phyloP scores from a whole-genome alignment of 768 basidiomycete species.

The Suillus spraguei region DNA sequence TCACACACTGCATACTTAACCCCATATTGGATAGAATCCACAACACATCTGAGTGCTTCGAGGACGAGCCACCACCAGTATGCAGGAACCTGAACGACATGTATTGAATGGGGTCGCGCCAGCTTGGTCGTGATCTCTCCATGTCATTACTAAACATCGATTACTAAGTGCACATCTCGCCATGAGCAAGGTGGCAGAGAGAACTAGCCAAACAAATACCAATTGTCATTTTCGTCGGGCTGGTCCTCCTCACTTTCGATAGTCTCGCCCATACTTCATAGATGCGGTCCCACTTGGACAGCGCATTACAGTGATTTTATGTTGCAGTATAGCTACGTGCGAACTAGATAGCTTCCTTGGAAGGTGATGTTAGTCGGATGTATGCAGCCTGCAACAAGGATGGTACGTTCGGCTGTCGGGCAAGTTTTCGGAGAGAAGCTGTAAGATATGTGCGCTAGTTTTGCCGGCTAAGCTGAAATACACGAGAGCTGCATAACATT shows the following conservation, averaged over 20 bases:
- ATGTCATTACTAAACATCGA: neutral
- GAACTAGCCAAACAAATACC: neutral
- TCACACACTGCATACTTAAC: neutral
- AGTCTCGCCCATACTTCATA: neutral
- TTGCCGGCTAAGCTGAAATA: slow-evolving; percentile 37
- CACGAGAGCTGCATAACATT: slow-evolving; percentile 17
- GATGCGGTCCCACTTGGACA: neutral
- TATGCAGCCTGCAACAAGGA: slow-evolving; percentile 40
- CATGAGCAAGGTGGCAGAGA: neutral
- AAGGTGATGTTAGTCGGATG: slow-evolving; percentile 32
- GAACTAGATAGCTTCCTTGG: slow-evolving; percentile 38
- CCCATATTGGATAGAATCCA: neutral
- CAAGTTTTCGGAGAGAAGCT: slow-evolving; percentile 42
- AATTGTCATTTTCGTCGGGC: neutral
- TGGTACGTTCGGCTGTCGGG: slow-evolving; percentile 22
- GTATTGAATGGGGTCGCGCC: neutral
- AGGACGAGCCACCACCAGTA: neutral
- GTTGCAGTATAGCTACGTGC: slow-evolving; percentile 29
- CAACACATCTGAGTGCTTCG: neutral
- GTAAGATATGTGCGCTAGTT: slow-evolving; percentile 48
- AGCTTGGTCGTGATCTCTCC: neutral
- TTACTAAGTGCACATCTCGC: neutral
- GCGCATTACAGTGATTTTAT: neutral
- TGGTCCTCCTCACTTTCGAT: neutral
- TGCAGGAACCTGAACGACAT: neutral